Percentiles rank a stretch among this genome's conserved stretches.
These are phyloP conservation scores for Kodamaea fungicola DNA, from an alignment of 1,139 yeast genomes.

Conservation along the genomic window DNA sequence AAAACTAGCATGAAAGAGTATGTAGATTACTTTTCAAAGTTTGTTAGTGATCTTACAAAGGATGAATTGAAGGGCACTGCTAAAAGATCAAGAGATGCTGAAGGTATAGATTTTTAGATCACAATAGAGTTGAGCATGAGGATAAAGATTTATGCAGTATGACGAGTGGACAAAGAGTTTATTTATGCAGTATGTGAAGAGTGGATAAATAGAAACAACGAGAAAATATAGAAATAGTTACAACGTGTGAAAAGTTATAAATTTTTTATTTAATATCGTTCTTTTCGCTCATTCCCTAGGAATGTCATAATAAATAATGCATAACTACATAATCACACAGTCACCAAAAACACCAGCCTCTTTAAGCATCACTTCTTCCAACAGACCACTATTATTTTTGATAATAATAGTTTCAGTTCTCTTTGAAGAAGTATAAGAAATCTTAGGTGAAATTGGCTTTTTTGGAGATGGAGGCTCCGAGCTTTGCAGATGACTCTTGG, in stretches of 20 bases:
- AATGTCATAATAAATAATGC: conserved; percentile 1
- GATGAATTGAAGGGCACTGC: conserved; percentile 46
- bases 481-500: conserved; percentile 3
- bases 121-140: too few relatives aligned
- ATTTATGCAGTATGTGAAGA: too few relatives aligned
- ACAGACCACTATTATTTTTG: conserved; percentile 37
- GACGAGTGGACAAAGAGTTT: too few relatives aligned
- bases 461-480: conserved; percentile 1
- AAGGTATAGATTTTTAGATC: conserved; percentile 18
- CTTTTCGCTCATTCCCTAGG: too few relatives aligned
- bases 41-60: conserved; percentile 55
- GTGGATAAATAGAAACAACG: too few relatives aligned
- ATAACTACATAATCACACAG: conserved; percentile 6
- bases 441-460: not conserved
- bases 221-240: too few relatives aligned
- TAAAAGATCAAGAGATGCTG: conserved; percentile 46
- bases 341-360: conserved; percentile 12
- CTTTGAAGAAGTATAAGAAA: not conserved
- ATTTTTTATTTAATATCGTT: too few relatives aligned
- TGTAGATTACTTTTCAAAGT: conserved; percentile 63
- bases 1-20: conserved; percentile 74
- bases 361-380: conserved; percentile 22
- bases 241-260: too few relatives aligned
- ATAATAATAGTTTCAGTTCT: conserved; percentile 33
- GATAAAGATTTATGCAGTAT: too few relatives aligned